Base-by-base conservation (phyloP, 1,284 basidiomycete species). In the Hemileia vastatrix region DNA sequence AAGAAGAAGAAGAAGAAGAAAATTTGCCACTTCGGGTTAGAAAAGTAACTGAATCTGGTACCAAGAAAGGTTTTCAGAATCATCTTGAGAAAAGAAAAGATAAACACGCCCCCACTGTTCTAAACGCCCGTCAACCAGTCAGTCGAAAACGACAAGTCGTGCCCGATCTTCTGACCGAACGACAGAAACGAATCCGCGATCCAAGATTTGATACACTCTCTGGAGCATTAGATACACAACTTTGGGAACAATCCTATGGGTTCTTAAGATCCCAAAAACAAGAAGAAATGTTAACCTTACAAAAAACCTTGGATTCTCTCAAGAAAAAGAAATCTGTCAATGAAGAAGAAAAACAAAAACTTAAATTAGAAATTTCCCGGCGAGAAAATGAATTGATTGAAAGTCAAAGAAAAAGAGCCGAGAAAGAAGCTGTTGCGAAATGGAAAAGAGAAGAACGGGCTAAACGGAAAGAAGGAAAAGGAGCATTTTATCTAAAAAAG, bases 391-490 rank as follows among this genome's bases (percentile, higher is more conserved):
- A 18, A 24, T 24, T 36, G 11, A 23, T 61, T 21, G 52, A 61
- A 36, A 31, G 21, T 19, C 15, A 61, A 18, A 61, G 54, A 27
- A n/a, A 49, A 6, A 45, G 49, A 24, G 3, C 52, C 13, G 59
- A 61, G 27, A 61, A 53, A 54, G 40, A 48, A 18, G 44, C 59
- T 6, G 21, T 61, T 6, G 54, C 23, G 27, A 49, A 36, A 47
- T 61, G 59, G 59, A 54, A 54, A 54, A 15, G 27, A 13, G n/a
- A 33, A 3, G 59, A 61, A 49, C 32, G 47, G 9, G 52, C 13
- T 3, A 61, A 61, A 40, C 24, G 51, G 27, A 52, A 61, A 33
- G 52, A 61, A 27, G 59, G 59, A n/a, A 61, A 61, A 23, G 51
- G 52, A 9, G 51, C 59, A 11, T 61, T 54, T 40, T 61, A 48